phyloP scores from a whole-genome alignment of 441 rosid species.

The Eruca vesicaria region DNA sequence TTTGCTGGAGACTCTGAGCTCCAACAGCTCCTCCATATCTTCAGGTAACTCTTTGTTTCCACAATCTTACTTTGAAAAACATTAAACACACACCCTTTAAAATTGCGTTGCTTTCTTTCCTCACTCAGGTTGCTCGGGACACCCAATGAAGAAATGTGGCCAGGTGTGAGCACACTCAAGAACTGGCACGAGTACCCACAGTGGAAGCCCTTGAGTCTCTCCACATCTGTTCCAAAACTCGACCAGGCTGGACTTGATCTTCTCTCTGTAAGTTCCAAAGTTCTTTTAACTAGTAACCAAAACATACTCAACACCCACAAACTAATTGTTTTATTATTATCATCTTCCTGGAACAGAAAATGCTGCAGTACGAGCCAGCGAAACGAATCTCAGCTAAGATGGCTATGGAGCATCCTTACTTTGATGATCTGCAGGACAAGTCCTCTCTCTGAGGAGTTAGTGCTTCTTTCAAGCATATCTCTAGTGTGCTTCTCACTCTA shows the following conservation, averaged over 20 bases:
- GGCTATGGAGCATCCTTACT: constrained; percentile 98
- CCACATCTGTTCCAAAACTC: constrained; percentile 63
- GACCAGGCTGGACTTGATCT: constrained; percentile 76
- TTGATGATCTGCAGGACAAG: constrained; percentile 63
- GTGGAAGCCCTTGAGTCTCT: constrained; percentile 74
- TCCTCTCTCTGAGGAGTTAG: constrained; percentile 43
- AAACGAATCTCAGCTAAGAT: constrained; percentile 90
- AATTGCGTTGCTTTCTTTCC: neutral
- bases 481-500: constrained; percentile 23
- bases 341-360: constrained; percentile 57
- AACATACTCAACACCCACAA: neutral
- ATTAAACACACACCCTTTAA: neutral
- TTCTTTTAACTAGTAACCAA: neutral
- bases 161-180: constrained; percentile 81
- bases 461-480: constrained; percentile 37
- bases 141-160: constrained; percentile 89
- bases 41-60: constrained; percentile 42
- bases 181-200: constrained; percentile 99
- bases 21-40: constrained; percentile 94
- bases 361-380: constrained; percentile 88
- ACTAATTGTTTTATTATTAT: neutral
- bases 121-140: constrained; percentile 80
- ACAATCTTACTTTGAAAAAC: neutral
- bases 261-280: constrained; percentile 52
- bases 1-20: constrained; percentile 98